Evolutionary conservation across 2,329 filamentous ascomycete species (phyloP).

Genomic region (Pyrenochaeta sp.): DNA sequence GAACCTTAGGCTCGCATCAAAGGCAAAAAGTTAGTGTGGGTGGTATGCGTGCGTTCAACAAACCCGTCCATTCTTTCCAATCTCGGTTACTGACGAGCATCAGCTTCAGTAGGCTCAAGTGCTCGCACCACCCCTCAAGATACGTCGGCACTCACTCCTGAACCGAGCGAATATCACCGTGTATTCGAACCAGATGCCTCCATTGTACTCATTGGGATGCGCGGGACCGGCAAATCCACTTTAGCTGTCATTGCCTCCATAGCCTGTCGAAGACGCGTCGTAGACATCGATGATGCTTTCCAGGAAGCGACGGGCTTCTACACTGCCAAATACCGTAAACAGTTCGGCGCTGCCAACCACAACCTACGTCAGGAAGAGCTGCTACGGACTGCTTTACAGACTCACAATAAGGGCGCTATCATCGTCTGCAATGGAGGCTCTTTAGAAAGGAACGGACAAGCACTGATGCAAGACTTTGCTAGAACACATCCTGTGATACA

Average conservation of each 20-base stretch:
- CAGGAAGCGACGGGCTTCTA: slow-evolving; percentile 69
- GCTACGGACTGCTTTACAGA: slow-evolving; percentile 66
- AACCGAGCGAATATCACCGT: slow-evolving; percentile 35
- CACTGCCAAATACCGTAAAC: slow-evolving; percentile 69
- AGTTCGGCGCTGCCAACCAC: slow-evolving; percentile 69
- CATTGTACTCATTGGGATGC: slow-evolving; percentile 75
- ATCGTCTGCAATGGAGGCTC: slow-evolving; percentile 76
- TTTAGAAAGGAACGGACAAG: slow-evolving; percentile 70
- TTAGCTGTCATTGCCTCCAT: slow-evolving; percentile 78
- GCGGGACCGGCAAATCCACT: slow-evolving; percentile 78
- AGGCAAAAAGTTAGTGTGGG: slow-evolving; percentile 15
- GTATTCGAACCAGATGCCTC: slow-evolving; percentile 70
- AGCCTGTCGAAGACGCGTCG: slow-evolving; percentile 71
- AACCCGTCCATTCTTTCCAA: neutral
- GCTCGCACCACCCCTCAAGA: slow-evolving; percentile 39
- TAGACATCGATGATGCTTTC: slow-evolving; percentile 75
- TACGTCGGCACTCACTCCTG: slow-evolving; percentile 31
- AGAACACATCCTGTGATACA: slow-evolving; percentile 75
- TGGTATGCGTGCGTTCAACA: slow-evolving; percentile 16
- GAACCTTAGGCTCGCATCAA: slow-evolving; percentile 4
- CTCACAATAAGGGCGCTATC: slow-evolving; percentile 68
- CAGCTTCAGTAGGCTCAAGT: slow-evolving; percentile 35
- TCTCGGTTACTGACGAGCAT: slow-evolving; percentile 10
- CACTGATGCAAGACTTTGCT: slow-evolving; percentile 68
- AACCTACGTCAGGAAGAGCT: slow-evolving; percentile 70